Percentiles rank a stretch among this genome's conserved stretches.
Conservation (phyloP, 2,329 filamentous ascomycete genomes). For the Trichoderma semiorbis region DNA sequence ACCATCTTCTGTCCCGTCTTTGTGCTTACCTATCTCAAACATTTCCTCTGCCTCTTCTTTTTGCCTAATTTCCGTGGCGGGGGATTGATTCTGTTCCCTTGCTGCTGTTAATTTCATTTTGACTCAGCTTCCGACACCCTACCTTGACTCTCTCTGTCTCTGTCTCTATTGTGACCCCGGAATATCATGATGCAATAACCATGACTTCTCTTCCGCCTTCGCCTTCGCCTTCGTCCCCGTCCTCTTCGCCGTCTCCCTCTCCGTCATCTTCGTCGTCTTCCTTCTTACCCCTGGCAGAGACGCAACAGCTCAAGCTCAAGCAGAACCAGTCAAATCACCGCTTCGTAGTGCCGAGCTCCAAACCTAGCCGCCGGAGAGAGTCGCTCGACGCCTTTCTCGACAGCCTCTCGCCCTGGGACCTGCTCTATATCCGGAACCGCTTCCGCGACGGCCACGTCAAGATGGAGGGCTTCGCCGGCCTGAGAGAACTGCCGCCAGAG, state of each 20-base stretch:
- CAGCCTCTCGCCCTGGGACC: slow-evolving; percentile 28
- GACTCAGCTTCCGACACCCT: neutral
- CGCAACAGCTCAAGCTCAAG: neutral
- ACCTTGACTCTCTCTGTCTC: neutral
- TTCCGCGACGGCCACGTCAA: slow-evolving; percentile 20
- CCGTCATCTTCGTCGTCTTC: neutral
- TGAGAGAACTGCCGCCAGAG: slow-evolving; percentile 29
- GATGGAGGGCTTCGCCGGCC: slow-evolving; percentile 25
- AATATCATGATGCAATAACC: neutral
- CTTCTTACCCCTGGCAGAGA: neutral
- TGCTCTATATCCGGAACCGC: slow-evolving; percentile 26
- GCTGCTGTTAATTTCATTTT: neutral
- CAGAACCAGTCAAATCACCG: neutral
- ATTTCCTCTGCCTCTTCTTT: neutral
- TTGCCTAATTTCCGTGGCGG: neutral
- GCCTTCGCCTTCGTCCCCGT: neutral
- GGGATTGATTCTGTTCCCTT: neutral
- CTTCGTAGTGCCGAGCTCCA: neutral
- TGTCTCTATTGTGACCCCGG: neutral
- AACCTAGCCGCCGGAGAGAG: slow-evolving; percentile 5
- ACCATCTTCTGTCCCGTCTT: neutral
- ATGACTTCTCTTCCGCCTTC: neutral
- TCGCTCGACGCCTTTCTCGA: slow-evolving; percentile 27
- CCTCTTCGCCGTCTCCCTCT: neutral
- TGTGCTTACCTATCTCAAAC: neutral